phyloP scores from a whole-genome alignment of 192 early-diverging fungal species.

The Borealophlyctis nickersoniae region DNA sequence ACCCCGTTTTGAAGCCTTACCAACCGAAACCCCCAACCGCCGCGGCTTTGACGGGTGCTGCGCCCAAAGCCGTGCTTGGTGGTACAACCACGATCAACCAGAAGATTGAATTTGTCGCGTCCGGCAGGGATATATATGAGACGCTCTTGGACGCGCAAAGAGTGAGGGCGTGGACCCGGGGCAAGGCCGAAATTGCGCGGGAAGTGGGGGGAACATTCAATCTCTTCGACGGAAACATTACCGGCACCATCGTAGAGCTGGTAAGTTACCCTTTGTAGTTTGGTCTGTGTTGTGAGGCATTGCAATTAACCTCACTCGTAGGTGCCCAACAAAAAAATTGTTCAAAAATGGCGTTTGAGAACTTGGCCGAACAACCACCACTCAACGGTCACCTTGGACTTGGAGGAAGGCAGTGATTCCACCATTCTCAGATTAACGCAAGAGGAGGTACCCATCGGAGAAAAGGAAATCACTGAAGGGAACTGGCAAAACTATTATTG shows the following conservation, averaged over 20 bases:
- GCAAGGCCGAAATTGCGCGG: slow-evolving; percentile 58
- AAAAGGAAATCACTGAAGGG: slow-evolving; percentile 75
- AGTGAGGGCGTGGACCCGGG: slow-evolving; percentile 78
- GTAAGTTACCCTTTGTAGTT: no score
- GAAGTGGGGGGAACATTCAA: slow-evolving; percentile 63
- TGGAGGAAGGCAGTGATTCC: slow-evolving; percentile 67
- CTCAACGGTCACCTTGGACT: slow-evolving; percentile 73
- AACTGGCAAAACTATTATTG: slow-evolving; percentile 95
- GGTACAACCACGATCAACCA: slow-evolving; percentile 59
- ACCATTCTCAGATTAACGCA: slow-evolving; percentile 74
- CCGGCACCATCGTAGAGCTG: slow-evolving; percentile 71
- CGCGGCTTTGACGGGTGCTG: slow-evolving; percentile 11
- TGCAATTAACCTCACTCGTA: no score
- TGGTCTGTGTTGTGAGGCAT: not conserved
- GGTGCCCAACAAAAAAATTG: slow-evolving; percentile 67
- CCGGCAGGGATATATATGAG: slow-evolving; percentile 75
- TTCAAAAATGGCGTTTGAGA: slow-evolving; percentile 81
- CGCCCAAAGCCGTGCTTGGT: slow-evolving; percentile 26
- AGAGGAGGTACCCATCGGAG: slow-evolving; percentile 80
- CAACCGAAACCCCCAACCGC: slow-evolving; percentile 51
- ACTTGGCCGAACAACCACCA: slow-evolving; percentile 84
- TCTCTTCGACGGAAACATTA: slow-evolving; percentile 87
- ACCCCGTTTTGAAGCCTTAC: slow-evolving; percentile 44
- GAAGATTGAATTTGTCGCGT: slow-evolving; percentile 79
- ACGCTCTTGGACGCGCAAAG: slow-evolving; percentile 73